phyloP scores from a whole-genome alignment of 176 grass and related monocot species.

The Tillandsia fasciculata region DNA sequence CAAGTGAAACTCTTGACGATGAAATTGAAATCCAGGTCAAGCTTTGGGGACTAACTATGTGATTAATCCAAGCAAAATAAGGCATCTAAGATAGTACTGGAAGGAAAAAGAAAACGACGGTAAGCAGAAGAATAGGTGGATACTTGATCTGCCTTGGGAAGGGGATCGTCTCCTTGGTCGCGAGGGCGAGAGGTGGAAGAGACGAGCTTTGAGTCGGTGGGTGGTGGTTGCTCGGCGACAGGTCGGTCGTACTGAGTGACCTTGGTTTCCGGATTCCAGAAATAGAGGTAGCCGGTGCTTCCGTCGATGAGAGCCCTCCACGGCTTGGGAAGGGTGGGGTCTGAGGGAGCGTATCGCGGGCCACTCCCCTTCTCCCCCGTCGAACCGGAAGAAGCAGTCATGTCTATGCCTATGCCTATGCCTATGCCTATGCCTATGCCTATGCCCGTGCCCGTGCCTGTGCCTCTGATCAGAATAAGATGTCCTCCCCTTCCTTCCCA shows the following conservation, averaged over 20 bases:
- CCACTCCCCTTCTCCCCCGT: background rate
- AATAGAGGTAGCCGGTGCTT: constrained; percentile 72
- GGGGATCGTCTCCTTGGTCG: no score
- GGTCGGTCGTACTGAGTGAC: constrained; percentile 68
- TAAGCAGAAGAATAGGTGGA: no score
- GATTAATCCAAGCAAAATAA: no score
- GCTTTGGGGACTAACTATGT: no score
- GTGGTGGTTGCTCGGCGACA: background rate
- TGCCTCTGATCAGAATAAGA: no score
- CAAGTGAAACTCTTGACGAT: no score
- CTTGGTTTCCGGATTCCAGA: constrained; percentile 88
- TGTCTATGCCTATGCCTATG: background rate
- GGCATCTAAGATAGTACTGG: no score
- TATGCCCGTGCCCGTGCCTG: no score
- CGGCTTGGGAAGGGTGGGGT: constrained; percentile 67
- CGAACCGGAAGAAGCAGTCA: constrained; percentile 3
- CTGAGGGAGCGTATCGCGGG: constrained; percentile 52
- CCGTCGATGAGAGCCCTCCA: constrained; percentile 80
- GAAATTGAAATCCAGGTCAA: no score
- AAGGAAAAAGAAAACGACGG: no score
- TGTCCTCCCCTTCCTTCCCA: no score
- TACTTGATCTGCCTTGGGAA: no score
- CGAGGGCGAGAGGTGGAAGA: background rate
- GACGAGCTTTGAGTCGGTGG: background rate
- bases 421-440: background rate